Base-by-base conservation (phyloP, 2,329 filamentous ascomycete species). In the Ceratocystis albifundus region DNA sequence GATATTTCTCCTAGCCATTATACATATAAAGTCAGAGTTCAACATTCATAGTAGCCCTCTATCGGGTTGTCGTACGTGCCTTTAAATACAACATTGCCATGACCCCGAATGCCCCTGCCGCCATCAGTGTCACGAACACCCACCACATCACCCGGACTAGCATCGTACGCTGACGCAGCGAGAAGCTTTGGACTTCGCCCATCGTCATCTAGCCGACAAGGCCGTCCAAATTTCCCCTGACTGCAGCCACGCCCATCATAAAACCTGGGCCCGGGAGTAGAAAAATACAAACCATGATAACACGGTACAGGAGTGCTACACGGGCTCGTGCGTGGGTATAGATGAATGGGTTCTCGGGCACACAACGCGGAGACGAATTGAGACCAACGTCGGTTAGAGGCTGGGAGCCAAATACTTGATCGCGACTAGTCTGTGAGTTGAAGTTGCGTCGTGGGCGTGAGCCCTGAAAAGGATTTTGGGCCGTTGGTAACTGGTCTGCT, bases 291-390 rank as follows among this genome's bases (percentile, higher is more conserved):
- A 10, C 36, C 20, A 65, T 4, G 1, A 67, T 36, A 25, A 67
- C 44, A 2, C 55, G 53, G 46, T 65, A 67, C 30, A 67, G 20
- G 4, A 65, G 12, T 10, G 45, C 32, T 5, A 63, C 63, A 10
- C 59, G 55, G 41, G 22, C n/a, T 8, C 44, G 46, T 15, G 44
- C 46, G 4, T 20, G 55, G 1, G 46, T 57, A 12, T 62, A 41
- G 17, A 62, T 46, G 32, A 67, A 67, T 22, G 66, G 66, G 48
- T 65, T 67, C 36, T 67, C 57, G 8, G 30, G 41, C 15, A 36
- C 25, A 17, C 30, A 30, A 8, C 61, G 28, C 7, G 62, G 44
- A 12, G 50, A 30, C 44, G 65, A 48, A 30, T 48, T 44, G 7
- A 65, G 45, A 2, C 61, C 46, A 8, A 67, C n/a, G 2, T 67